Conservation (phyloP, 75 land plant genomes). For the Cupressus sempervirens region DNA sequence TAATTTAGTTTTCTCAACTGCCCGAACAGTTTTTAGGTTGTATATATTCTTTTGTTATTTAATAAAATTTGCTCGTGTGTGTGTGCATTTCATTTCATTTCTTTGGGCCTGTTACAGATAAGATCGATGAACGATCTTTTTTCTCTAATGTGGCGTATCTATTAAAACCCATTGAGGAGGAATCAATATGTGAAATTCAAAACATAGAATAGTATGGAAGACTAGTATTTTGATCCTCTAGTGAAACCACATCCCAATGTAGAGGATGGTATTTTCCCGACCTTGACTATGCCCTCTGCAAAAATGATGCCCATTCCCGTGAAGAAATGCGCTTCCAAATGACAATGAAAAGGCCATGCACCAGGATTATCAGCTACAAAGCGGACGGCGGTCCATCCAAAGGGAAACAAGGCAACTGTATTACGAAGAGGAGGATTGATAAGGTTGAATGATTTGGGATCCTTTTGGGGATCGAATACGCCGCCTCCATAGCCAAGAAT, state of each 20-base stretch:
- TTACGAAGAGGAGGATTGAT: slow-evolving; percentile 72
- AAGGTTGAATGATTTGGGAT: slow-evolving; percentile 48
- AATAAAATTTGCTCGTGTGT: too few relatives aligned
- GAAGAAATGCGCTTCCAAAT: slow-evolving; percentile 78
- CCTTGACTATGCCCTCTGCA: slow-evolving; percentile 56
- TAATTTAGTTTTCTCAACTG: too few relatives aligned
- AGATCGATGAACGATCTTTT: too few relatives aligned
- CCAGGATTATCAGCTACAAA: slow-evolving; percentile 87
- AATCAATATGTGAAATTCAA: too few relatives aligned
- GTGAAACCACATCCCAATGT: slow-evolving; percentile 76
- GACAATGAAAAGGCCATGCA: slow-evolving; percentile 88
- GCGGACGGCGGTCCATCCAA: slow-evolving; percentile 79
- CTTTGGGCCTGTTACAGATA: too few relatives aligned
- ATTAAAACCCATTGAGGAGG: too few relatives aligned
- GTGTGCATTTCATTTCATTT: too few relatives aligned
- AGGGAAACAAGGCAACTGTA: slow-evolving; percentile 74
- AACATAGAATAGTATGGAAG: too few relatives aligned
- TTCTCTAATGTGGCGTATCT: too few relatives aligned
- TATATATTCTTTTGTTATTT: too few relatives aligned
- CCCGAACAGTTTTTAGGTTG: too few relatives aligned
- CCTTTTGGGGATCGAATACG: slow-evolving; percentile 27
- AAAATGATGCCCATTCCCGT: slow-evolving; percentile 96
- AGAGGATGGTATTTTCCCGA: slow-evolving; percentile 36
- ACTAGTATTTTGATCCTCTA: slow-evolving; percentile 10
- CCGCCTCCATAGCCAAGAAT: slow-evolving; percentile 87